Base-by-base conservation (phyloP, 495 filamentous ascomycete genomes). In the Saxophila tyrrhenica region DNA sequence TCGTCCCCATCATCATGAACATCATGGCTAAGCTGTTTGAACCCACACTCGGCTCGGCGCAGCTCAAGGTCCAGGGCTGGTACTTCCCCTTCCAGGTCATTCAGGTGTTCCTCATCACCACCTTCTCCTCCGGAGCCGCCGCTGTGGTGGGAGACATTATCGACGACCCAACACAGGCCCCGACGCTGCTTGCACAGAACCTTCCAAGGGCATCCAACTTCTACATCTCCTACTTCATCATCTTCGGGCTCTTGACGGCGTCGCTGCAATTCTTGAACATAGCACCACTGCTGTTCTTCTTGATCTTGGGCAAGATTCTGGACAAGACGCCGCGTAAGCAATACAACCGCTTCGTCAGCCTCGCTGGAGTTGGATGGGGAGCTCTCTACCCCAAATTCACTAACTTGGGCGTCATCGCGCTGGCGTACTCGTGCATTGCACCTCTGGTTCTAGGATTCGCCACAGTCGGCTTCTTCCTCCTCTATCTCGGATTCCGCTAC, bases 1-100 rank as follows among this genome's bases (percentile, higher is more conserved):
- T 97, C 56, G 75, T 97, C 7, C 91, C 91, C 2, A 81, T 94
- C 53, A 70, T 95, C 54, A 84, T 95, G 66, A 79, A 86, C 64
- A 67, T 73, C 72, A 79, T 78, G 80, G 87, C 90, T 21, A 89
- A 80, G 63, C 67, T 87, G 48, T 78, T 84, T 45, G 86, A 80
- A 43, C 87, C 88, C 9, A 88, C 84, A 9, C 59, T 79, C 2
- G 82, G 88, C 5, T 76, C 78, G 15, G 78, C 96, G 35, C 92
- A 97, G 69, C 73, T 95, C 35, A 85, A 82, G 45, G 84, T 82
- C 1, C 91, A 98, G 65, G 92, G 91, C 63, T 87, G 77, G 48
- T 97, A 94, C 74, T 97, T 96, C 64, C 77, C 76, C n/a, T 97
- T 96, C 78, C 89, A 95, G 67, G 85, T 97, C 39, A 76, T 97